Evolutionary conservation across 345 rosid genomes (phyloP), one percentile per base, ranked within the genome.

Genomic region (Brassica nigra): DNA sequence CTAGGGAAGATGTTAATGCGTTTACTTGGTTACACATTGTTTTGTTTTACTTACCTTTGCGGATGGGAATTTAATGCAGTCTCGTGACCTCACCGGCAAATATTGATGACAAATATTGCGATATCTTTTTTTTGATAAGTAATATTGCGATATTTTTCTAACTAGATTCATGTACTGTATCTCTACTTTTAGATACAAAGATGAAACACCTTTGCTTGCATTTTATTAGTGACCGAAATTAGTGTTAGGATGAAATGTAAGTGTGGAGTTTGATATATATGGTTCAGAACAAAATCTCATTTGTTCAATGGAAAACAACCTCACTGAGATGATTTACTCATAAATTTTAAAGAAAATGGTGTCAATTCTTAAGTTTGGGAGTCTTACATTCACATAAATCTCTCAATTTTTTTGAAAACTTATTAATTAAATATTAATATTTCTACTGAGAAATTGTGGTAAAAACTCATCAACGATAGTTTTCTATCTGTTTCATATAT

Each of bases 81-180:
- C 16, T 78, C 82, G 78, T 79, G 82, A 67, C 74, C 64, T 73
- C 33, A 79, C 73, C 82, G 31, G 70, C 70, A 78, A 73, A 70
- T 20, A 44, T 44, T 73, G 28, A 79, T 59, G 63, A 44, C 64
- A 8, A 31, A 20, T 18, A 47, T 47, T n/a, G n/a, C n/a, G n/a
- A n/a, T n/a, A n/a, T n/a, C n/a, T n/a, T n/a, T n/a, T n/a, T n/a
- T n/a, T n/a, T n/a, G n/a, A n/a, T n/a, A n/a, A n/a, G n/a, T n/a
- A 20, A 34, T 39, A n/a, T 3, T 42, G 33, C 1, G 49, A 58
- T 70, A 16, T 62, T 30, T 54, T 12, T 63, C 8, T 15, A 29
- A 15, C 18, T 29, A 8, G 9, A 8, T 71, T 72, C n/a, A 29
- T 28, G 16, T 33, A 49, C 18, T n/a, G 57, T n/a, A 30, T n/a